A percentile compares a stretch with the other conserved stretches of the same genome.
Evolutionary conservation across 2,329 filamentous ascomycete species (phyloP).

Genomic region (Aspergillus vadensis): DNA sequence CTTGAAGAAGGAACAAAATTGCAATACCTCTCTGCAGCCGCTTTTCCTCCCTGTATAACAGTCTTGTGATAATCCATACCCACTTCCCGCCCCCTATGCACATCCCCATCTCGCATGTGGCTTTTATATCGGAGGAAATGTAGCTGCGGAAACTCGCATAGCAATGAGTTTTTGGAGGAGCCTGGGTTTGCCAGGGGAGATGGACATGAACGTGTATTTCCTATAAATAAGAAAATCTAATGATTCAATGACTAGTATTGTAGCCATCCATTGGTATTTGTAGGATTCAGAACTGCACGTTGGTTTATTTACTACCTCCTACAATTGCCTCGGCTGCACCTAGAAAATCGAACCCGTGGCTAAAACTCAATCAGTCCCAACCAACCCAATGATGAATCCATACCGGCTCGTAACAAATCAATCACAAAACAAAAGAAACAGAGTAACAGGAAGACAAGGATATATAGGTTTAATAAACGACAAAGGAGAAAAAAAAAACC

Average conservation of each 20-base stretch:
- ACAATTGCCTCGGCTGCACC: too few species aligned
- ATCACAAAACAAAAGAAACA: too few species aligned
- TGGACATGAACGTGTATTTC: conserved; percentile 16
- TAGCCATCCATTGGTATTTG: neutral
- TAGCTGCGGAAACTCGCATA: conserved; percentile 20
- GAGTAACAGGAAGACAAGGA: too few species aligned
- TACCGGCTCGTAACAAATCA: too few species aligned
- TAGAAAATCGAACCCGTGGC: too few species aligned
- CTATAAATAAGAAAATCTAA: conserved; percentile 6
- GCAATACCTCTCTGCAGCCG: conserved; percentile 16
- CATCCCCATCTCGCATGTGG: conserved; percentile 19
- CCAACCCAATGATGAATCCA: too few species aligned
- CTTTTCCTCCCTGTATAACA: conserved; percentile 33
- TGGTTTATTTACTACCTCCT: too few species aligned
- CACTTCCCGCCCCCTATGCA: conserved; percentile 4
- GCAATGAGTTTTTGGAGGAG: neutral
- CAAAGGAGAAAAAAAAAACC: too few species aligned
- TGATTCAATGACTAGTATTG: neutral
- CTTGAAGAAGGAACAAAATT: neutral
- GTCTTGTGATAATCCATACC: conserved; percentile 21
- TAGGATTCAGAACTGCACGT: too few species aligned
- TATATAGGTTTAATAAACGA: too few species aligned
- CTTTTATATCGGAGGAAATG: conserved; percentile 26
- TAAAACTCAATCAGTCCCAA: too few species aligned
- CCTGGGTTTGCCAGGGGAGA: conserved; percentile 3